phyloP scores from a whole-genome alignment of 495 filamentous ascomycete genomes.

The Aspergillus bridgeri region DNA sequence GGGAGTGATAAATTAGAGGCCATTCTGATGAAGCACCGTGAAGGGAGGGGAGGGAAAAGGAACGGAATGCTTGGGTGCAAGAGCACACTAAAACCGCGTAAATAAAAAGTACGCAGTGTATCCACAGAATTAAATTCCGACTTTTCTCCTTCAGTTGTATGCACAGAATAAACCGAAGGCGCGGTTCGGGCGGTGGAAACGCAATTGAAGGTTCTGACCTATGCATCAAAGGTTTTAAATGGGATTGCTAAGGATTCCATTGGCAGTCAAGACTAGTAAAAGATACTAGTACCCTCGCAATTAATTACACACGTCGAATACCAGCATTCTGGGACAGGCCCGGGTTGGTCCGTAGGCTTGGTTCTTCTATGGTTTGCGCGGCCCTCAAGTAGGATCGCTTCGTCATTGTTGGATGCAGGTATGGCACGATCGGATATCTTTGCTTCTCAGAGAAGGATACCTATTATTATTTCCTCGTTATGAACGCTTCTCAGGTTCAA shows the following conservation, averaged over 20 bases:
- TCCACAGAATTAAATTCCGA: neutral
- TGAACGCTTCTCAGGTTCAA: too few relatives aligned
- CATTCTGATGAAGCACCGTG: neutral
- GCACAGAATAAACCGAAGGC: slow-evolving; percentile 8
- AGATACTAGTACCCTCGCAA: too few relatives aligned
- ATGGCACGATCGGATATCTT: neutral
- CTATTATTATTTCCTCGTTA: too few relatives aligned
- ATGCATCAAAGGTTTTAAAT: neutral
- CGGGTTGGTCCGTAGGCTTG: neutral
- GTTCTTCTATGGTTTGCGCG: too few relatives aligned
- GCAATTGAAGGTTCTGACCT: neutral
- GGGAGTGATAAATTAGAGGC: neutral
- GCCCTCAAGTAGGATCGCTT: too few relatives aligned
- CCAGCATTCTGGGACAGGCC: neutral
- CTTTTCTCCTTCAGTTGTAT: neutral
- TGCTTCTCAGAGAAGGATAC: too few relatives aligned
- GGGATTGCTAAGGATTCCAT: neutral
- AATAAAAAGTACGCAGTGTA: neutral
- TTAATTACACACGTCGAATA: neutral
- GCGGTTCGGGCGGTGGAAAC: slow-evolving; percentile 19
- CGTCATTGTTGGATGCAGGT: neutral
- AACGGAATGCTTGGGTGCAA: neutral
- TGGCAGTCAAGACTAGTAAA: too few relatives aligned
- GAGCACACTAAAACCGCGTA: too few relatives aligned
- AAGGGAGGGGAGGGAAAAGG: neutral